Evolutionary conservation across 2,329 filamentous ascomycete species (phyloP).

Genomic region (Emergomyces africanus): DNA sequence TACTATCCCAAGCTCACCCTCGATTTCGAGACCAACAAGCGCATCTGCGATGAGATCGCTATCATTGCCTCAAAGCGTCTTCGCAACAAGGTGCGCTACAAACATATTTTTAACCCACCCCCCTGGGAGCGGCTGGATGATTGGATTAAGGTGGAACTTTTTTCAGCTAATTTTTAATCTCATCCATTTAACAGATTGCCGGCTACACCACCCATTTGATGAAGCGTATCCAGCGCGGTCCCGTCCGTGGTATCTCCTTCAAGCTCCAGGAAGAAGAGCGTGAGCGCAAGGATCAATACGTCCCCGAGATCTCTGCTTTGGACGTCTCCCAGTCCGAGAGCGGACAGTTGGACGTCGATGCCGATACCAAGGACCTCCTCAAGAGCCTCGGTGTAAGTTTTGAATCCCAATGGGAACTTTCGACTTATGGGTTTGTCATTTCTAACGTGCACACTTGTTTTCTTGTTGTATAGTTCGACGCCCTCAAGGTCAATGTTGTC

Average conservation of each 20-base stretch:
- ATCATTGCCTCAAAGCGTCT: constrained; percentile 99
- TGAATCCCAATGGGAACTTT: neutral
- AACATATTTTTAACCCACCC: neutral
- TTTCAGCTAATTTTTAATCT: neutral
- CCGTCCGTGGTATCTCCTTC: constrained; percentile 99
- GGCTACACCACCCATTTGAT: constrained; percentile 98
- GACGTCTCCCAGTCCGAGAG: constrained; percentile 93
- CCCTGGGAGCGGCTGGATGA: neutral
- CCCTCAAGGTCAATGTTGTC: constrained; percentile 92
- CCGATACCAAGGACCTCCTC: constrained; percentile 97
- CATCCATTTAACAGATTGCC: too few species aligned
- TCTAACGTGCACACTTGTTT: constrained; percentile 17
- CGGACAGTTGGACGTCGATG: constrained; percentile 87
- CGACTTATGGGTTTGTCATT: constrained; percentile 3
- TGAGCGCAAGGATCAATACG: constrained; percentile 99
- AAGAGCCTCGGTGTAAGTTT: constrained; percentile 94
- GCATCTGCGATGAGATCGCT: constrained; percentile 99
- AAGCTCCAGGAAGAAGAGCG: constrained; percentile 99
- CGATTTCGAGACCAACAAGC: constrained; percentile 99
- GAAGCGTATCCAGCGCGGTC: constrained; percentile 99
- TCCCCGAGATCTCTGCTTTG: constrained; percentile 95
- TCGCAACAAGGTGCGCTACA: constrained; percentile 75
- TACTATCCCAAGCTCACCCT: constrained; percentile 97
- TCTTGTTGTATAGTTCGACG: constrained; percentile 62
- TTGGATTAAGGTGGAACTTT: neutral